Conservation (phyloP, 345 rosid species). For the Lepidium aucheri region DNA sequence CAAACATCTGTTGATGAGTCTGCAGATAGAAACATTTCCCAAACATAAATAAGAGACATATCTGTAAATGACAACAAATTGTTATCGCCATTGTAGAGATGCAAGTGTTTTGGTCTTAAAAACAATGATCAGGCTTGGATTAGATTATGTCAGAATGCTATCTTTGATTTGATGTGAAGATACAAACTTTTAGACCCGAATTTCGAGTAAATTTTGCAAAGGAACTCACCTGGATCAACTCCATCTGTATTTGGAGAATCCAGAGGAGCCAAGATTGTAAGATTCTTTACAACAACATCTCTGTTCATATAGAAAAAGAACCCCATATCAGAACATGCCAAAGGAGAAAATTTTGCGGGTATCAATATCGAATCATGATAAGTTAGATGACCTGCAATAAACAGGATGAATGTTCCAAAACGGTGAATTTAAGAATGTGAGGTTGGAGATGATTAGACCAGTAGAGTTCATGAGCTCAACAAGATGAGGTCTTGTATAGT, state of each 20-base stretch:
- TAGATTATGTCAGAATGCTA: background rate
- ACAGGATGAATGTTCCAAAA: slow-evolving; percentile 98
- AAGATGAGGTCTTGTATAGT: slow-evolving; percentile 90
- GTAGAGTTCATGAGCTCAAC: slow-evolving; percentile 92
- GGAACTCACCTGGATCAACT: slow-evolving; percentile 78
- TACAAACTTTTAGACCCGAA: background rate
- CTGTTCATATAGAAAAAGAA: slow-evolving; percentile 58
- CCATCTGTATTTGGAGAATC: slow-evolving; percentile 97
- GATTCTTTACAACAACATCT: slow-evolving; percentile 67
- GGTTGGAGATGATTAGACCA: slow-evolving; percentile 68
- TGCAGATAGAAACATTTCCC: slow-evolving; percentile 22
- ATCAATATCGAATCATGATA: background rate
- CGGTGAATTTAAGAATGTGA: slow-evolving; percentile 87
- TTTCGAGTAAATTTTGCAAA: background rate
- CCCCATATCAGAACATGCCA: slow-evolving; percentile 7
- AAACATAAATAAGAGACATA: background rate
- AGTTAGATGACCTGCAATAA: slow-evolving; percentile 73
- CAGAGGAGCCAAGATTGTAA: slow-evolving; percentile 89
- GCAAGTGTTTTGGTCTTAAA: too few relatives aligned
- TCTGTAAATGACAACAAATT: background rate
- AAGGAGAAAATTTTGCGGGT: background rate
- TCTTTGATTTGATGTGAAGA: background rate
- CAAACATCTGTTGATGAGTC: slow-evolving; percentile 87
- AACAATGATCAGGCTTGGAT: too few relatives aligned
- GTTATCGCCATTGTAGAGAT: too few relatives aligned